Percentiles rank a stretch among this genome's conserved stretches.
These are phyloP conservation scores for Phyllosticta citribraziliensis DNA, from an alignment of 2,329 filamentous ascomycete species.

Conservation along the genomic window DNA sequence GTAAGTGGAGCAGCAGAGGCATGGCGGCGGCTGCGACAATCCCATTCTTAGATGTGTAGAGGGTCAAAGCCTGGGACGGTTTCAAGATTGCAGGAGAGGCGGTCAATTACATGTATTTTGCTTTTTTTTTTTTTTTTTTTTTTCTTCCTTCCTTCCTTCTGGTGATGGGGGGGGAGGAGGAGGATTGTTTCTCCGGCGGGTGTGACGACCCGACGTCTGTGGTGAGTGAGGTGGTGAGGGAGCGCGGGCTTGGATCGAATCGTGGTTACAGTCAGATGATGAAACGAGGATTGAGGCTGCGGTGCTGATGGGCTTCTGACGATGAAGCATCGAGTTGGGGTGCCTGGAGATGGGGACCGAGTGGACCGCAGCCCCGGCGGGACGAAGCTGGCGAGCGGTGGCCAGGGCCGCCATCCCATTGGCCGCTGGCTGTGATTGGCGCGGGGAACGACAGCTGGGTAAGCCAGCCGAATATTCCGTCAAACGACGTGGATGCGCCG, in stretches of 20 bases:
- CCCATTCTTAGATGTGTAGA: constrained; percentile 9
- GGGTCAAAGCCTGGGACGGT: constrained; percentile 4
- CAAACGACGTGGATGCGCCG: neutral
- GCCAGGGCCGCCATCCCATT: neutral
- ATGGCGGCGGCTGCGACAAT: constrained; percentile 3
- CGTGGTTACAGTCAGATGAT: neutral
- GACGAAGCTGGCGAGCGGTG: neutral
- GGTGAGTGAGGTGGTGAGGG: neutral
- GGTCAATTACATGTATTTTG: constrained; percentile 4
- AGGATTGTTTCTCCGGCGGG: neutral
- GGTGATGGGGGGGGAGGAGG: too few relatives aligned
- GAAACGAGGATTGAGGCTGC: neutral
- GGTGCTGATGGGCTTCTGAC: too few relatives aligned
- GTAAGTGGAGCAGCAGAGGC: constrained; percentile 8
- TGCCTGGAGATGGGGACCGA: neutral
- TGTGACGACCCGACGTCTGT: neutral
- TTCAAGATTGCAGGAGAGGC: constrained; percentile 11
- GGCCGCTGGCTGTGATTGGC: neutral
- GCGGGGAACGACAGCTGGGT: neutral
- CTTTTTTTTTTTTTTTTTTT: neutral
- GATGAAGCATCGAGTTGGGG: neutral
- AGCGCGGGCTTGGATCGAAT: neutral
- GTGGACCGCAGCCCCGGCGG: neutral
- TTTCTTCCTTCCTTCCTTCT: neutral
- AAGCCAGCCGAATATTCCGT: neutral